Evolutionary conservation across 768 basidiomycete species (phyloP).

Genomic region (Strobilomyces echinocephalus): DNA sequence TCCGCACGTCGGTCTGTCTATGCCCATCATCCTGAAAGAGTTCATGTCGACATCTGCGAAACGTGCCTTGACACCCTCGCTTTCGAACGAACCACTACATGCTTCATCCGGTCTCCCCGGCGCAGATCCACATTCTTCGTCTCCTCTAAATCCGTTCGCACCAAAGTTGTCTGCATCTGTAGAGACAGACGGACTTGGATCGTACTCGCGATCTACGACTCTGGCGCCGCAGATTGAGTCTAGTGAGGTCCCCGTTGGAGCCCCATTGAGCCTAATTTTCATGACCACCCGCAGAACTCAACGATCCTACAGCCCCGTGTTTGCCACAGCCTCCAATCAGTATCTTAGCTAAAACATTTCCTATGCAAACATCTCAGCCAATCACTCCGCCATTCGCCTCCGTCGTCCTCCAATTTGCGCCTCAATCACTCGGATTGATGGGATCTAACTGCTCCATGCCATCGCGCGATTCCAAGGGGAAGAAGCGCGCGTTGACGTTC

Average conservation of each 20-base stretch:
- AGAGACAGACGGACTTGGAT: too few relatives aligned
- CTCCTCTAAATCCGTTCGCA: too few relatives aligned
- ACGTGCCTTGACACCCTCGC: too few relatives aligned
- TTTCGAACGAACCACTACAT: too few relatives aligned
- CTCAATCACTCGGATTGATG: conserved; percentile 11
- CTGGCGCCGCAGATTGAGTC: conserved; percentile 26
- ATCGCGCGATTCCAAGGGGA: conserved; percentile 27
- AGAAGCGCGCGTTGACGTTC: conserved; percentile 36
- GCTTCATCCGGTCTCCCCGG: too few relatives aligned
- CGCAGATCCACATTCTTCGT: too few relatives aligned
- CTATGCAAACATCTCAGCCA: conserved; percentile 29
- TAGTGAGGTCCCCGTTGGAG: conserved; percentile 16
- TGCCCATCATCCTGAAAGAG: too few relatives aligned
- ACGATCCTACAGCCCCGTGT: conserved; percentile 21
- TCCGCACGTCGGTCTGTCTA: too few relatives aligned
- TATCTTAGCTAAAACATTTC: conserved; percentile 15
- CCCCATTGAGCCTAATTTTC: background rate
- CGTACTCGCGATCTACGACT: conserved; percentile 9
- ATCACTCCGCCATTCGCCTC: conserved; percentile 30
- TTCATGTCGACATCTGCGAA: too few relatives aligned
- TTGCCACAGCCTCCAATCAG: conserved; percentile 14
- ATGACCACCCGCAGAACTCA: conserved; percentile 14
- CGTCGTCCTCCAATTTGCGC: conserved; percentile 28
- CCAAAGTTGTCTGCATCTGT: too few relatives aligned
- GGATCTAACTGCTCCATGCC: conserved; percentile 27